These are phyloP conservation scores for Colletotrichum somersetense DNA, from an alignment of 2,329 filamentous ascomycete species.

Conservation along the genomic window DNA sequence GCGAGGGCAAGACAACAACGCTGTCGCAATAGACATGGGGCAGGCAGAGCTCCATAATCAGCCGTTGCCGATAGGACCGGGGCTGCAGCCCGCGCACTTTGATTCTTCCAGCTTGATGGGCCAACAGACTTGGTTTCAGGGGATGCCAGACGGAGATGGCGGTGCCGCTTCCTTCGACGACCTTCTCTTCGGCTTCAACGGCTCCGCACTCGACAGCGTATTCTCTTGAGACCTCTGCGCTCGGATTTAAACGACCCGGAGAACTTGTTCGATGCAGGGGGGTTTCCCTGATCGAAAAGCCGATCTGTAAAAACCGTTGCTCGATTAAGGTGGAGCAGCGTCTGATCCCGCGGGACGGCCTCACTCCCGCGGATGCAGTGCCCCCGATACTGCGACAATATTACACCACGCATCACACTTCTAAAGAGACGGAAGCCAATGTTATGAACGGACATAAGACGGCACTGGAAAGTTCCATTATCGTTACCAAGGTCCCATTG, in stretches of 20 bases:
- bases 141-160: slow-evolving; percentile 22
- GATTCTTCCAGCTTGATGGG: slow-evolving; percentile 2
- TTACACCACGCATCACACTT: background rate
- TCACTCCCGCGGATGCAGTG: slow-evolving; percentile 24
- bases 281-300: background rate
- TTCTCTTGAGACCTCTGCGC: slow-evolving; percentile 21
- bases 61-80: background rate
- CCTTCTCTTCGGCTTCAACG: slow-evolving; percentile 50
- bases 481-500: background rate
- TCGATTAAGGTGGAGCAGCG: background rate
- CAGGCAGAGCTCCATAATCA: background rate
- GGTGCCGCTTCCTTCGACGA: slow-evolving; percentile 46
- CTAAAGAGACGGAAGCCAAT: background rate
- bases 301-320: background rate
- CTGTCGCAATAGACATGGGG: slow-evolving; percentile 7
- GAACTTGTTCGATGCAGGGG: background rate
- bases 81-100: background rate
- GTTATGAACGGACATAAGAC: background rate
- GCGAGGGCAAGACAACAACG: slow-evolving; percentile 42
- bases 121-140: slow-evolving; percentile 14
- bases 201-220: slow-evolving; percentile 47
- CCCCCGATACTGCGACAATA: background rate
- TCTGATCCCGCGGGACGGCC: slow-evolving; percentile 13
- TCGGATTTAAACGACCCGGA: too few species aligned
- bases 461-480: background rate